These are phyloP conservation scores for Yamadazyma membranifaciens DNA, from an alignment of 1,139 yeast species.

Conservation along the genomic window DNA sequence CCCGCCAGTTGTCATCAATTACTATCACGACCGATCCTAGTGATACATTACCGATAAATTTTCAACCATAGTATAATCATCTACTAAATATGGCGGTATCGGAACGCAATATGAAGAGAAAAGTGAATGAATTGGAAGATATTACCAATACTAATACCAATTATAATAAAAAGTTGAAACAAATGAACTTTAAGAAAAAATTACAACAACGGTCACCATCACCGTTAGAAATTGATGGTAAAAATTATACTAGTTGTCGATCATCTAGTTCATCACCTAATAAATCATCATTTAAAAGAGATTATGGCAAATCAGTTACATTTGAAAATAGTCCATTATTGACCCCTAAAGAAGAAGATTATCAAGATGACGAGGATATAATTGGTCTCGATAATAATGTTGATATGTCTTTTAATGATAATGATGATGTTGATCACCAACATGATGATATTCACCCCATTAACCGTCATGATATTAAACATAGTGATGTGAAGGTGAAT, in stretches of 20 bases:
- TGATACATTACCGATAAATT: no score
- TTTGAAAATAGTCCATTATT: constrained; percentile 32
- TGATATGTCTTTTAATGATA: constrained; percentile 1
- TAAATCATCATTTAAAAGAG: constrained; percentile 2
- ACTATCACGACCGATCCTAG: no score
- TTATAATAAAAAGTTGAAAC: constrained; percentile 13
- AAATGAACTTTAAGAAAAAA: constrained; percentile 10
- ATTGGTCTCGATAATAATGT: constrained; percentile 9
- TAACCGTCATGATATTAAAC: background rate
- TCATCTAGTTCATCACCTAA: constrained; percentile 1
- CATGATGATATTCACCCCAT: constrained; percentile 2
- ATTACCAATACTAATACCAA: constrained; percentile 31
- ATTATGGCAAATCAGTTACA: constrained; percentile 13
- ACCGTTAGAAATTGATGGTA: constrained; percentile 15
- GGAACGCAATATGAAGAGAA: constrained; percentile 26
- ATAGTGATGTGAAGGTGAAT: constrained; percentile 1
- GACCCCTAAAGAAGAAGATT: constrained; percentile 46
- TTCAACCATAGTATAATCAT: no score
- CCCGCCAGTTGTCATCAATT: no score
- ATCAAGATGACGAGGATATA: constrained; percentile 18
- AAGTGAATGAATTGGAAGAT: constrained; percentile 33
- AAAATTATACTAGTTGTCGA: background rate
- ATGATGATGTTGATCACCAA: constrained; percentile 4
- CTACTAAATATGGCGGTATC: constrained; percentile 15
- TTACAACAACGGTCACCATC: constrained; percentile 28